Evolutionary conservation across 2,329 filamentous ascomycete species (phyloP).

Genomic region (Calonectria ilicicola): DNA sequence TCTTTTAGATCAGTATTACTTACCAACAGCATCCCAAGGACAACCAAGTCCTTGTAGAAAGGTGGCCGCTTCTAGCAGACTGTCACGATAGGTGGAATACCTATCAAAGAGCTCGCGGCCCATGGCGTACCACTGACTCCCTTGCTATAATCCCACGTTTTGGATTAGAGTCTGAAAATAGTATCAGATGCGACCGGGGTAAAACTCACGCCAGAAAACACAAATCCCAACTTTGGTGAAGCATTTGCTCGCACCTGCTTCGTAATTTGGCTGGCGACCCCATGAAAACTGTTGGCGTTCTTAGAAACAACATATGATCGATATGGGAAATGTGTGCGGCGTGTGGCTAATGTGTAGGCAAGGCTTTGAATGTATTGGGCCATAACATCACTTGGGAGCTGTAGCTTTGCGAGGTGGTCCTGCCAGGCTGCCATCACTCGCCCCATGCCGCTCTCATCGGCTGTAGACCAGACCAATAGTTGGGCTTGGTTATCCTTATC

Average conservation of each 20-base stretch:
- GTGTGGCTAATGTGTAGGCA: background rate
- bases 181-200: background rate
- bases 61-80: background rate
- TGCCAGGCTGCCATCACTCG: background rate
- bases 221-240: conserved; percentile 6
- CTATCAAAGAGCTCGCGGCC: conserved; percentile 42
- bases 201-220: conserved; percentile 44
- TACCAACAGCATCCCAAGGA: conserved; percentile 37
- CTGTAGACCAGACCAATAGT: background rate
- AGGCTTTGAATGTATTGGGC: background rate
- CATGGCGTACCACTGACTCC: conserved; percentile 49
- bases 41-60: conserved; percentile 41
- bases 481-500: background rate
- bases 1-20: background rate
- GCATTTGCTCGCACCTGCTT: background rate
- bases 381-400: background rate
- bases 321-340: background rate
- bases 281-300: background rate
- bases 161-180: background rate
- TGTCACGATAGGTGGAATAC: conserved; percentile 15
- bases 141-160: conserved; percentile 32
- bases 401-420: background rate
- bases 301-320: background rate
- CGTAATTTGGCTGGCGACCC: background rate
- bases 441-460: background rate